Evolutionary conservation across 2,329 filamentous ascomycete genomes (phyloP).

Genomic region (Diplodia intermedia): DNA sequence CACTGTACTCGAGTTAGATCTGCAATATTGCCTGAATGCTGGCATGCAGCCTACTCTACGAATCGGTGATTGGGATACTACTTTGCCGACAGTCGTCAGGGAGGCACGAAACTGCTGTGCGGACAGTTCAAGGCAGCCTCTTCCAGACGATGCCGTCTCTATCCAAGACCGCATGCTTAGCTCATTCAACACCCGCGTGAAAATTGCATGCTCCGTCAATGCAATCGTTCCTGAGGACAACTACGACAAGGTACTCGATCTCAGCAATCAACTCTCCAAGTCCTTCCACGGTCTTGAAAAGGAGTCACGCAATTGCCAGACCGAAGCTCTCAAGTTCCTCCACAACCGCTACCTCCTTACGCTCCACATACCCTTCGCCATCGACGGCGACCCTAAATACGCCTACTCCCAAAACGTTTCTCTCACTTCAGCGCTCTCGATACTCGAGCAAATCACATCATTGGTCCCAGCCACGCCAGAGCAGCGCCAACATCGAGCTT

Average conservation of each 20-base stretch:
- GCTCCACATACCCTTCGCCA: conserved; percentile 21
- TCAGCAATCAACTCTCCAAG: conserved; percentile 9
- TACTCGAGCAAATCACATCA: conserved; percentile 5
- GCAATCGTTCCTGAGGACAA: conserved; percentile 15
- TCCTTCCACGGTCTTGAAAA: conserved; percentile 4
- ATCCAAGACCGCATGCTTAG: conserved; percentile 19
- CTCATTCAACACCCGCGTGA: conserved; percentile 6
- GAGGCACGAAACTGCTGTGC: neutral
- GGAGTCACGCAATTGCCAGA: neutral
- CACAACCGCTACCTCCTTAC: conserved; percentile 24
- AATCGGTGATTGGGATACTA: conserved; percentile 20
- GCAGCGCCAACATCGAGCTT: neutral
- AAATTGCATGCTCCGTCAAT: conserved; percentile 15
- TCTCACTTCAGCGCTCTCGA: conserved; percentile 16
- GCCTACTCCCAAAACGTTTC: conserved; percentile 22
- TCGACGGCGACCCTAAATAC: conserved; percentile 6
- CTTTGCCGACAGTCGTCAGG: neutral
- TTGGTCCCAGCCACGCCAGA: neutral
- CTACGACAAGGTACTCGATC: conserved; percentile 24
- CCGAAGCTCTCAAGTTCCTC: conserved; percentile 7
- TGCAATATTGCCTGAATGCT: conserved; percentile 41
- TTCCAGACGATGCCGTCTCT: neutral
- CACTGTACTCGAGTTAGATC: conserved; percentile 53
- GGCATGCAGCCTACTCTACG: conserved; percentile 34
- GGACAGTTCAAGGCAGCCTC: neutral